Evolutionary conservation across 768 basidiomycete genomes (phyloP), one percentile per base, ranked within the genome.

Genomic region (Lyophyllum semitale): DNA sequence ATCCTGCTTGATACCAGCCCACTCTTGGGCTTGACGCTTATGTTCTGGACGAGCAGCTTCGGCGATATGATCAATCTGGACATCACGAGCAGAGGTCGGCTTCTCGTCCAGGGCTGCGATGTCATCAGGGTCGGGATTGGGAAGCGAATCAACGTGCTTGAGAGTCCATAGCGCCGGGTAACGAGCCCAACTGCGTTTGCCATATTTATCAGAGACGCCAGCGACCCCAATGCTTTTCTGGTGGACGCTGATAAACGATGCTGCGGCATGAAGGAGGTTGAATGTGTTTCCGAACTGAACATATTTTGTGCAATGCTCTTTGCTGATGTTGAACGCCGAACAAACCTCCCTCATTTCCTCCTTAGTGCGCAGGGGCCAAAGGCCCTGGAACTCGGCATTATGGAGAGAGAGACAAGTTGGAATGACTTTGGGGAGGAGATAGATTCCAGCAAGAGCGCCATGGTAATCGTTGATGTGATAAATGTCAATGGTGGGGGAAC

Each of bases 291-390:
- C 95, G 70, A 97, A 97, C 72, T 97, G 95, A 41, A 97, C 93
- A 66, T 97, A 97, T 80, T 95, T 95, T 49, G 89, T 92, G 77
- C 95, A 97, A 66, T 93, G 81, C 66, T 95, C 94, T 73, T 96
- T 96, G 78, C 90, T 90, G 70, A 97, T 91, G 72, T 96, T 96
- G 82, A 97, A 97, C 3, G 95, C 95, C 3, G 95, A 95, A 69
- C 95, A 97, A 44, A 97, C 95, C 70, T 97, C 95, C 76, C 93
- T 95, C 93, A 95, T 95, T 71, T 97, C 95, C 67, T 95, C 94
- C 77, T 96, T 96, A 33, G 95, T 97, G 43, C 95, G 89, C 23
- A 97, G 81, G 6, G 95, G 91, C 95, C 95, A 96, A 23, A 95
- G 82, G 73, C 95, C 95, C 68, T 97, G 95, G 82, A 97, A 97